These are phyloP conservation scores for Sarocladium brachiariae DNA, from an alignment of 2,329 filamentous ascomycete genomes.

Conservation along the genomic window DNA sequence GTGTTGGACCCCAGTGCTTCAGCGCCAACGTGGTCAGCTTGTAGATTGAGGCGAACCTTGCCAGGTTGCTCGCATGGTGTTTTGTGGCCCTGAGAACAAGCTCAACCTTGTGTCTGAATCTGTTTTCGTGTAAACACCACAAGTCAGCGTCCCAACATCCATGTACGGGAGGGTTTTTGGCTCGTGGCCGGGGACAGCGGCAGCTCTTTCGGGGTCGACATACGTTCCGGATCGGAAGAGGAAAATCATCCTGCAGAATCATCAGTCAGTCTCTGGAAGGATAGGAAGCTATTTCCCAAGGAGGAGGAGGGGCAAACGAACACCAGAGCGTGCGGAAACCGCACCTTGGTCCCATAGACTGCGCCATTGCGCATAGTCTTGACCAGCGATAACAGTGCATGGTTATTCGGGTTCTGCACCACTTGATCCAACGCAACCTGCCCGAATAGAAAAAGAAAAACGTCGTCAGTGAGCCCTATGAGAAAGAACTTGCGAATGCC, in stretches of 20 bases:
- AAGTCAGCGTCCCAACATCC: not conserved
- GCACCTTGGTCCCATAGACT: conserved; percentile 95
- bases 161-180: no score
- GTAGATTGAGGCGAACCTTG: conserved; percentile 85
- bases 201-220: no score
- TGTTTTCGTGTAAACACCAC: conserved; percentile 16
- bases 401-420: conserved; percentile 75
- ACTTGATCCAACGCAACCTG: conserved; percentile 68
- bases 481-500: not conserved
- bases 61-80: conserved; percentile 86
- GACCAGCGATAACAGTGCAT: conserved; percentile 75
- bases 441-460: not conserved
- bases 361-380: conserved; percentile 96
- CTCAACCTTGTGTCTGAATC: conserved; percentile 65
- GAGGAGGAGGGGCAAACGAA: conserved; percentile 26
- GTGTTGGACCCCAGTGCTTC: conserved; percentile 51
- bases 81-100: conserved; percentile 81
- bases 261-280: not conserved
- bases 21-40: conserved; percentile 75
- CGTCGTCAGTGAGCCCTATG: not conserved
- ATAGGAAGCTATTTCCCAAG: not conserved
- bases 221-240: conserved; percentile 89
- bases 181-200: no score
- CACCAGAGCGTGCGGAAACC: conserved; percentile 95
- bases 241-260: conserved; percentile 76